Evolutionary conservation across 2,329 filamentous ascomycete genomes (phyloP).

Genomic region (Sphaerostilbella broomeana): DNA sequence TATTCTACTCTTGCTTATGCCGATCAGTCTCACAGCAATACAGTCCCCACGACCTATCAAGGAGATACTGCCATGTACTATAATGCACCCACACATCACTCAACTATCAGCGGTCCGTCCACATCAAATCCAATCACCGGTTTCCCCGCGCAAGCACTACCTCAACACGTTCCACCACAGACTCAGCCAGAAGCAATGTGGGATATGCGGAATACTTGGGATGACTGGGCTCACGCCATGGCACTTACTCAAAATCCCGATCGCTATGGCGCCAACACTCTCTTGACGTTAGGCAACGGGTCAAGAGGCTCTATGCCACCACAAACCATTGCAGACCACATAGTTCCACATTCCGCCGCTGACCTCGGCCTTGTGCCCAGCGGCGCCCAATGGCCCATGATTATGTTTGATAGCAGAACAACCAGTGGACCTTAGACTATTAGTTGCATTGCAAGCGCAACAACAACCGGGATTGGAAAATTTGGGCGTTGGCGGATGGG

Average conservation of each 20-base stretch:
- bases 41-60: slow-evolving; percentile 22
- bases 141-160: slow-evolving; percentile 34
- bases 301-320: slow-evolving; percentile 12
- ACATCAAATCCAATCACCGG: slow-evolving; percentile 33
- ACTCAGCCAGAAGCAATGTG: slow-evolving; percentile 27
- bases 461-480: not conserved
- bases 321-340: slow-evolving; percentile 3
- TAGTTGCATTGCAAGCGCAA: not conserved
- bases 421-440: not conserved
- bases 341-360: slow-evolving; percentile 1
- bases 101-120: slow-evolving; percentile 7
- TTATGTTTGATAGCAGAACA: slow-evolving; percentile 24
- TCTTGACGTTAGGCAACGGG: slow-evolving; percentile 39
- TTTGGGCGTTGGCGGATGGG: not conserved
- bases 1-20: slow-evolving; percentile 28
- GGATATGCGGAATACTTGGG: slow-evolving; percentile 39
- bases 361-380: slow-evolving; percentile 24
- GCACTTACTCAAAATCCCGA: slow-evolving; percentile 44
- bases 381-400: slow-evolving; percentile 25
- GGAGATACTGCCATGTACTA: slow-evolving; percentile 25
- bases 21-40: slow-evolving; percentile 19
- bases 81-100: slow-evolving; percentile 17
- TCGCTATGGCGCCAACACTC: slow-evolving; percentile 42
- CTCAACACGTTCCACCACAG: slow-evolving; percentile 28
- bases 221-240: slow-evolving; percentile 49